Evolutionary conservation across 768 basidiomycete species (phyloP).

Genomic region (Pulveroboletus sp.): DNA sequence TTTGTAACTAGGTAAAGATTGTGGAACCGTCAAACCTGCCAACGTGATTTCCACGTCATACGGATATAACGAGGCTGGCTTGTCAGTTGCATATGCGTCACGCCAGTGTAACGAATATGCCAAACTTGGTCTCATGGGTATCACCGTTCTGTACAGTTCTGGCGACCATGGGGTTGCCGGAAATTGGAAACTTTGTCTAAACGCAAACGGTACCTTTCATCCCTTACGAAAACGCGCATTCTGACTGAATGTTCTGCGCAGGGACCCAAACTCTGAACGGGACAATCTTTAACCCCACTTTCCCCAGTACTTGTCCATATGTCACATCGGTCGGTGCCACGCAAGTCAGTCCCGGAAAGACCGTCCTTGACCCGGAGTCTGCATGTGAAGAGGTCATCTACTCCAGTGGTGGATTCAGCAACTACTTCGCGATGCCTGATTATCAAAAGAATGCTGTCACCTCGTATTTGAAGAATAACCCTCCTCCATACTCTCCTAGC

Average conservation of each 20-base stretch:
- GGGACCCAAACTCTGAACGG: conserved; percentile 48
- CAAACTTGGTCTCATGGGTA: conserved; percentile 49
- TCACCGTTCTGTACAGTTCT: conserved; percentile 41
- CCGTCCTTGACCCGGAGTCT: conserved; percentile 41
- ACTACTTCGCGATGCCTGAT: conserved; percentile 50
- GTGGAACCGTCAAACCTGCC: conserved; percentile 38
- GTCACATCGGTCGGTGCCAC: conserved; percentile 71
- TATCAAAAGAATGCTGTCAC: conserved; percentile 52
- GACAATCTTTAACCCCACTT: conserved; percentile 54
- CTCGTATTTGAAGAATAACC: conserved; percentile 40
- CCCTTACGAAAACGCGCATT: background rate
- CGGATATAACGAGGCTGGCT: conserved; percentile 35
- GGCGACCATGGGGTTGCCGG: conserved; percentile 44
- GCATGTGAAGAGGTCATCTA: conserved; percentile 47
- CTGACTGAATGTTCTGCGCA: background rate
- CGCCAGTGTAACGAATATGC: conserved; percentile 49
- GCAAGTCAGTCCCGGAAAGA: conserved; percentile 44
- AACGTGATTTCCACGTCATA: conserved; percentile 45
- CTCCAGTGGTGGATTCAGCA: conserved; percentile 53
- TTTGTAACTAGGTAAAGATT: conserved; percentile 22
- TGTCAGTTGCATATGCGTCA: conserved; percentile 33
- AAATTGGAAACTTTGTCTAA: conserved; percentile 34
- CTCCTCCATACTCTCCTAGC: conserved; percentile 38
- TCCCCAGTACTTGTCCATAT: conserved; percentile 54
- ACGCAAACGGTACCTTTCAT: conserved; percentile 33